Percentiles rank a stretch among this genome's conserved stretches.
phyloP scores from a whole-genome alignment of 108 stramenopile genomes.

The Nannochloropsis granulata region DNA sequence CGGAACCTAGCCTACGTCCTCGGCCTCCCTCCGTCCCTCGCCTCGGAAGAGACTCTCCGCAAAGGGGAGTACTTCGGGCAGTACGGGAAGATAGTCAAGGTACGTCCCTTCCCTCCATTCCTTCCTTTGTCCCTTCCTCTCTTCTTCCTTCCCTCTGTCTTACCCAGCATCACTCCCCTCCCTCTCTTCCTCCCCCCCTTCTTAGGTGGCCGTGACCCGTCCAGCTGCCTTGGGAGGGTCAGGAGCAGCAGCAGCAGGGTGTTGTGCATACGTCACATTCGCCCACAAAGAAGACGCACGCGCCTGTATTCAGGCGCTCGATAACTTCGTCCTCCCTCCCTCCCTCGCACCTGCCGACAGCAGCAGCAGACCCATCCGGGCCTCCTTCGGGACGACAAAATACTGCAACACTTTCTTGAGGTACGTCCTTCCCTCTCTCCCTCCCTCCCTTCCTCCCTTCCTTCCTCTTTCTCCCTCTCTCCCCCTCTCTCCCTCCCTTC shows the following conservation, averaged over 20 bases:
- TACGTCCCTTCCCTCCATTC: slow-evolving; percentile 5
- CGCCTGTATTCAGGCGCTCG: slow-evolving; percentile 20
- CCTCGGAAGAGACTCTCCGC: slow-evolving; percentile 64
- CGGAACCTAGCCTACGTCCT: slow-evolving; percentile 89
- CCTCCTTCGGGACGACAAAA: slow-evolving; percentile 95
- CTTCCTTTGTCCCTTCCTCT: not conserved
- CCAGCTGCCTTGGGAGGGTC: slow-evolving; percentile 5
- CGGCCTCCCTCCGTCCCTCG: slow-evolving; percentile 66
- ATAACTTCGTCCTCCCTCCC: slow-evolving; percentile 17
- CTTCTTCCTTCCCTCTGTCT: not conserved
- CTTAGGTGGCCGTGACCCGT: not conserved
- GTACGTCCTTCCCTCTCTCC: slow-evolving; percentile 47
- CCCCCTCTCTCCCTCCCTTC: no score
- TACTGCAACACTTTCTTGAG: slow-evolving; percentile 95
- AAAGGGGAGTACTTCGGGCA: slow-evolving; percentile 90
- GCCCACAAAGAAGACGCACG: slow-evolving; percentile 57
- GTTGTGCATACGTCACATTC: slow-evolving; percentile 78
- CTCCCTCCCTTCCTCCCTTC: no score
- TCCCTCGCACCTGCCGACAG: slow-evolving; percentile 78
- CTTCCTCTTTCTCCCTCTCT: no score
- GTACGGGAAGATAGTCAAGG: slow-evolving; percentile 87
- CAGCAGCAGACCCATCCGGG: slow-evolving; percentile 70
- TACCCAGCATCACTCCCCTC: not conserved
- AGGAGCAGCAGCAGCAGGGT: not conserved
- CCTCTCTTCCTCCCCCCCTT: not conserved